Percentiles rank a stretch among this genome's conserved stretches.
Evolutionary conservation across 441 rosid species (phyloP).

Genomic region (Corymbia citriodora): DNA sequence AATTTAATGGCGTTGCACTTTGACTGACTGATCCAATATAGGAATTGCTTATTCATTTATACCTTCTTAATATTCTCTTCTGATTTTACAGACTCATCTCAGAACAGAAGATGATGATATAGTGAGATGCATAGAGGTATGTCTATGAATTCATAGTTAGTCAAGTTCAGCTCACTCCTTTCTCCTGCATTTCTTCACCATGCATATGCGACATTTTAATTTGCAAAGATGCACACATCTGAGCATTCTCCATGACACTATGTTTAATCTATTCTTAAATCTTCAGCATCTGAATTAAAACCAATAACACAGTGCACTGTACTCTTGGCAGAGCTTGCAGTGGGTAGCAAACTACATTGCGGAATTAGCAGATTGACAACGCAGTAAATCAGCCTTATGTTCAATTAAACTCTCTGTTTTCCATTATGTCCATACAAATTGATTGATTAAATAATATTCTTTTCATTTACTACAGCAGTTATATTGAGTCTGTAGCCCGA

Average conservation of each 20-base stretch:
- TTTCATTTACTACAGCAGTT: neutral
- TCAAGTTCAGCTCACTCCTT: neutral
- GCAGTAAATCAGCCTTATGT: neutral
- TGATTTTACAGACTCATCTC: slow-evolving; percentile 58
- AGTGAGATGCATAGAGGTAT: slow-evolving; percentile 73
- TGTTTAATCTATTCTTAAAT: neutral
- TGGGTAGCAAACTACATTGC: slow-evolving; percentile 52
- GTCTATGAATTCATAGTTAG: neutral
- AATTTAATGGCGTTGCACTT: neutral
- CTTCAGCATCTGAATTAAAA: neutral
- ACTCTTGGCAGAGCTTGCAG: slow-evolving; percentile 55
- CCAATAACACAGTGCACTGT: neutral
- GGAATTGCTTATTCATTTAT: neutral
- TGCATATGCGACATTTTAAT: neutral
- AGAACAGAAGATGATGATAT: slow-evolving; percentile 71
- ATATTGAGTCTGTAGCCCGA: neutral
- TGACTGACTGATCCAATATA: neutral
- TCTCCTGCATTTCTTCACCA: neutral
- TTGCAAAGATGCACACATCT: neutral
- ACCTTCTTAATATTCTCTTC: slow-evolving; percentile 4
- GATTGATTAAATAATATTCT: neutral
- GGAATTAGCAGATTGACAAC: neutral
- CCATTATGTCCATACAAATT: neutral
- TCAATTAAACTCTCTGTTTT: neutral
- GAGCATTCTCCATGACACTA: neutral